A percentile compares a stretch with the other conserved stretches of the same genome.
These are phyloP conservation scores for Tulasnella sp. DNA, from an alignment of 768 basidiomycete genomes.

Conservation along the genomic window DNA sequence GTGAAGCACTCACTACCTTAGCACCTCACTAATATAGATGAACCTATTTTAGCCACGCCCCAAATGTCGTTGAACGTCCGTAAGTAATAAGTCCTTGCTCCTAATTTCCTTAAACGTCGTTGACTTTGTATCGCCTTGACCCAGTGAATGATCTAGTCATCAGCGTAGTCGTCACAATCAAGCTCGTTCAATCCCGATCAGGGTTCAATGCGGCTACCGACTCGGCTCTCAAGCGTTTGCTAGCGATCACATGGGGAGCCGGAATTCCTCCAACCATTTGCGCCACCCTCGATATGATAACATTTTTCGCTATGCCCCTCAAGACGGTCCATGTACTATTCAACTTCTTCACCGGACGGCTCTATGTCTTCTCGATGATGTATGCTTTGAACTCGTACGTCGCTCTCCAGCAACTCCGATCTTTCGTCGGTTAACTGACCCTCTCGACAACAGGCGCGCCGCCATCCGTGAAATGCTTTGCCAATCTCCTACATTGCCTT, in stretches of 20 bases:
- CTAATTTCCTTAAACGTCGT: background rate
- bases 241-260: conserved; percentile 3
- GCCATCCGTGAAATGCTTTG: background rate
- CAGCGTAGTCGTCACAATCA: background rate
- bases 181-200: background rate
- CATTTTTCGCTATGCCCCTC: background rate
- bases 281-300: background rate
- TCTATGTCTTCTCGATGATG: conserved; percentile 13
- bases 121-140: background rate
- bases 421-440: background rate
- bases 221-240: background rate
- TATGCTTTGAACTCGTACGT: conserved; percentile 12
- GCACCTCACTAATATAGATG: background rate
- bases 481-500: background rate
- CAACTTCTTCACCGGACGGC: conserved; percentile 1
- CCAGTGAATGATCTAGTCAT: conserved; percentile 1
- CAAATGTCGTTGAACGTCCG: conserved; percentile 1
- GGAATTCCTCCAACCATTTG: conserved; percentile 4
- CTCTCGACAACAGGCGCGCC: background rate
- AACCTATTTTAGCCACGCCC: background rate
- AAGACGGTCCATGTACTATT: background rate
- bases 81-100: background rate
- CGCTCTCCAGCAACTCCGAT: background rate
- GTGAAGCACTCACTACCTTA: background rate
- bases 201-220: conserved; percentile 1